phyloP scores from a whole-genome alignment of 1,284 basidiomycete species.

The Moesziomyces parantarcticus region DNA sequence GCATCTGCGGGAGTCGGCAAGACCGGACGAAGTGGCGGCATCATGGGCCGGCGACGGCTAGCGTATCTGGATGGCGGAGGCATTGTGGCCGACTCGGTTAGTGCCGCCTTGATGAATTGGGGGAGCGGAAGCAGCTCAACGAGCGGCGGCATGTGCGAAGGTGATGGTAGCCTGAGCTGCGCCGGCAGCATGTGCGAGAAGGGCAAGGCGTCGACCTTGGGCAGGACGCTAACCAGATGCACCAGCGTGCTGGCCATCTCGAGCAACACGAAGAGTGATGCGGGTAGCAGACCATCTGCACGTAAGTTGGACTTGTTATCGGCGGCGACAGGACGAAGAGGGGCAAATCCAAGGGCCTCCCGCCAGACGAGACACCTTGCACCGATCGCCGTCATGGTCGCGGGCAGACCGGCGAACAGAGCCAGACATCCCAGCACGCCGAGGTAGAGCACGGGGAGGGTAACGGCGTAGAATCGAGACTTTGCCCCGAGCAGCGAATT shows the following conservation, averaged over 20 bases:
- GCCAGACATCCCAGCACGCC: conserved; percentile 19
- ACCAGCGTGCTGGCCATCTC: conserved; percentile 24
- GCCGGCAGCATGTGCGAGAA: conserved; percentile 23
- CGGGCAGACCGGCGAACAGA: conserved; percentile 20
- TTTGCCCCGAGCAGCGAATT: conserved; percentile 29
- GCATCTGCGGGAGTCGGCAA: neutral
- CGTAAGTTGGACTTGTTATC: neutral
- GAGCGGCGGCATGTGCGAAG: conserved; percentile 45
- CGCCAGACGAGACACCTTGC: conserved; percentile 22
- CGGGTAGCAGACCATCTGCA: conserved; percentile 23
- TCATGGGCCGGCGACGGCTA: conserved; percentile 24
- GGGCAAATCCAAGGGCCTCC: conserved; percentile 16
- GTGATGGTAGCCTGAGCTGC: conserved; percentile 37
- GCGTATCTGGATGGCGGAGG: conserved; percentile 14
- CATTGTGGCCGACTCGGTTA: conserved; percentile 16
- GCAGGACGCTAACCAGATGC: conserved; percentile 31
- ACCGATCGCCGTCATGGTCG: conserved; percentile 6
- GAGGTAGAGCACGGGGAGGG: conserved; percentile 39
- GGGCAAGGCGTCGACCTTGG: conserved; percentile 34
- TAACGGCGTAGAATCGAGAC: conserved; percentile 32
- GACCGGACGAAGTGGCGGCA: conserved; percentile 30
- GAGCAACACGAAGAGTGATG: conserved; percentile 31
- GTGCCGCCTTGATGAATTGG: conserved; percentile 13
- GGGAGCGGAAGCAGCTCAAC: conserved; percentile 38
- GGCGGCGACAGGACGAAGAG: neutral